These are phyloP conservation scores for Boletellus ananas DNA, from an alignment of 768 basidiomycete genomes.

Conservation along the genomic window DNA sequence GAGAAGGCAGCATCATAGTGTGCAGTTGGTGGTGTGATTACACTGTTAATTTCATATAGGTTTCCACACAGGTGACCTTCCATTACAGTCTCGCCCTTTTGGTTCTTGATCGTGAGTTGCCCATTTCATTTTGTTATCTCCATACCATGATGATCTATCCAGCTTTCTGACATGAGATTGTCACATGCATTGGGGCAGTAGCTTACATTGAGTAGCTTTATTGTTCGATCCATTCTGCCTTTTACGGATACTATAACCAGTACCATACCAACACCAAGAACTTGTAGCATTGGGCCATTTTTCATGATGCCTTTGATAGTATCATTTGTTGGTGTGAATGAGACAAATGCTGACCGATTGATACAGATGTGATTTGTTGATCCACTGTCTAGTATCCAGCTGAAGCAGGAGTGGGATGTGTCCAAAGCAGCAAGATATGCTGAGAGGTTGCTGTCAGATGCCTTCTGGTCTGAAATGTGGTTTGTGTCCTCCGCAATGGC, in stretches of 20 bases:
- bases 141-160: constrained; percentile 2
- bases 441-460: neutral
- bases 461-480: neutral
- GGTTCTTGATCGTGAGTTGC: neutral
- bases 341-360: neutral
- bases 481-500: neutral
- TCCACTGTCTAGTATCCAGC: constrained; percentile 7
- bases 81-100: neutral
- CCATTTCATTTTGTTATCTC: constrained; percentile 3
- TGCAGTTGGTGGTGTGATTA: neutral
- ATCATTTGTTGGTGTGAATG: neutral
- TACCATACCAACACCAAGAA: neutral
- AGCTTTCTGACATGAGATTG: constrained; percentile 9
- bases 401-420: neutral
- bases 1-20: neutral
- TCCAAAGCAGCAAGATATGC: neutral
- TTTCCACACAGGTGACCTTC: constrained; percentile 5
- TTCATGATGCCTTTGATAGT: constrained; percentile 8
- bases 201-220: constrained; percentile 7
- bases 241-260: neutral
- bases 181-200: constrained; percentile 4
- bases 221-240: neutral
- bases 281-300: constrained; percentile 1
- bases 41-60: constrained; percentile 8
- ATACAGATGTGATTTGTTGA: constrained; percentile 4